Evolutionary conservation across 1,284 basidiomycete species (phyloP).

Genomic region (Ceratobasidium papillatum): DNA sequence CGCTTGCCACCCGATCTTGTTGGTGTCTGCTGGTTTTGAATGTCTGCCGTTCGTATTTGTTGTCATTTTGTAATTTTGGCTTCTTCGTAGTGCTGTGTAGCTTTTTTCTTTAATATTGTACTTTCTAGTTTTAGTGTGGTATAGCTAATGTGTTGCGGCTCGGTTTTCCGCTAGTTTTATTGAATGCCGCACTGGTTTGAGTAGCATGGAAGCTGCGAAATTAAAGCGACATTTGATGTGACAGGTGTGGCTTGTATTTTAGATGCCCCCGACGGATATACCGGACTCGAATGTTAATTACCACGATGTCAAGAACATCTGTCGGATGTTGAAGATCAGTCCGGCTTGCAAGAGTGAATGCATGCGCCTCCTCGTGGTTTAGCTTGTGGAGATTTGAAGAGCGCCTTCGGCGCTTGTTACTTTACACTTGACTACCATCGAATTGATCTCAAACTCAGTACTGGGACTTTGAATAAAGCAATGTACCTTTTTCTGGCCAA

Average conservation of each 20-base stretch:
- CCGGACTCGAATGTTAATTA: conserved; percentile 9
- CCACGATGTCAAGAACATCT: not conserved
- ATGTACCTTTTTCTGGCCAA: conserved; percentile 39
- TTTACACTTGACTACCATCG: conserved; percentile 4
- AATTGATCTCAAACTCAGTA: not conserved
- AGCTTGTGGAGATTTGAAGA: not conserved
- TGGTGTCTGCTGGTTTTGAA: not conserved
- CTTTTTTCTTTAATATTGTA: not conserved
- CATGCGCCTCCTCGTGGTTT: not conserved
- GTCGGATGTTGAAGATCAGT: not conserved
- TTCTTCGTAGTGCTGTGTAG: not conserved
- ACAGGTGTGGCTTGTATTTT: conserved; percentile 21
- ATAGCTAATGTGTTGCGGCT: not conserved
- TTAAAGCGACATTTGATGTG: not conserved
- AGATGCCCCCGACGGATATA: conserved; percentile 18
- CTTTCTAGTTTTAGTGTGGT: not conserved
- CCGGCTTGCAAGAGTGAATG: not conserved
- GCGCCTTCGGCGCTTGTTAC: conserved; percentile 18
- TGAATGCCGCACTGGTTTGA: not conserved
- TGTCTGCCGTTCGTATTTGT: not conserved
- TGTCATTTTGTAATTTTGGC: not conserved
- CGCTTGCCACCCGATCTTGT: not conserved
- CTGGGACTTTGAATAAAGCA: conserved; percentile 9
- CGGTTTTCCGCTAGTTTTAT: not conserved
- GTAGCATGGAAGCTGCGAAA: not conserved